Evolutionary conservation across 2,329 filamentous ascomycete genomes (phyloP).

Genomic region (Aspergillus eucalypticola): DNA sequence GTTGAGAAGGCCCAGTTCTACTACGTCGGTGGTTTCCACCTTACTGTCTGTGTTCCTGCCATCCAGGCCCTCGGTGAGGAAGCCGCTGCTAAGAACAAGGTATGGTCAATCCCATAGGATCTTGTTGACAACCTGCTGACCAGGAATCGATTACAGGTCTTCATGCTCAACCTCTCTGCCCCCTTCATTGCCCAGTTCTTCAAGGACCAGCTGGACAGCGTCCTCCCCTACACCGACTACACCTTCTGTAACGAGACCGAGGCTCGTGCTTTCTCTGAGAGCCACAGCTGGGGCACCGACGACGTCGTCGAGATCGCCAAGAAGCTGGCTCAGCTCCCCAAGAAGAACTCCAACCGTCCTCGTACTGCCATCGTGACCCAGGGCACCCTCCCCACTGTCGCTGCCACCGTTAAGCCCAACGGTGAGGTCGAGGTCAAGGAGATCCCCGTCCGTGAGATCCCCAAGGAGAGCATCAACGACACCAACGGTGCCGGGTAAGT

Average conservation of each 20-base stretch:
- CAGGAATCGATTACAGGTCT: constrained; percentile 50
- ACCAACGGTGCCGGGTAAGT: constrained; percentile 84
- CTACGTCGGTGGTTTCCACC: constrained; percentile 95
- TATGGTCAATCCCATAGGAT: constrained; percentile 28
- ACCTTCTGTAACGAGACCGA: constrained; percentile 97
- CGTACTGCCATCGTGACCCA: constrained; percentile 91
- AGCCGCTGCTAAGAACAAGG: constrained; percentile 85
- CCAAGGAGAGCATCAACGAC: constrained; percentile 79
- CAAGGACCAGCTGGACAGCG: constrained; percentile 88
- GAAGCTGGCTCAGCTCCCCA: constrained; percentile 82
- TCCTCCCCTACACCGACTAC: constrained; percentile 90
- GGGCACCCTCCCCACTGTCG: constrained; percentile 85
- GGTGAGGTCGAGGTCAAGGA: constrained; percentile 67
- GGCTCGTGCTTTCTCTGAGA: constrained; percentile 81
- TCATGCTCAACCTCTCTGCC: constrained; percentile 87
- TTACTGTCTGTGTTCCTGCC: constrained; percentile 91
- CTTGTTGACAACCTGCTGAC: constrained; percentile 11
- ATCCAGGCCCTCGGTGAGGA: constrained; percentile 88
- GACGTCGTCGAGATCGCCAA: constrained; percentile 84
- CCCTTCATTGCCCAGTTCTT: constrained; percentile 98
- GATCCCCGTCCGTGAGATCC: constrained; percentile 79
- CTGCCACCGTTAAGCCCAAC: constrained; percentile 70
- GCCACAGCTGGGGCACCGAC: constrained; percentile 71
- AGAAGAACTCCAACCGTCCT: constrained; percentile 83
- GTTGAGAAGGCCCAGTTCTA: constrained; percentile 85